These are phyloP conservation scores for Tylopilus sp. DNA, from an alignment of 768 basidiomycete species.

Conservation along the genomic window DNA sequence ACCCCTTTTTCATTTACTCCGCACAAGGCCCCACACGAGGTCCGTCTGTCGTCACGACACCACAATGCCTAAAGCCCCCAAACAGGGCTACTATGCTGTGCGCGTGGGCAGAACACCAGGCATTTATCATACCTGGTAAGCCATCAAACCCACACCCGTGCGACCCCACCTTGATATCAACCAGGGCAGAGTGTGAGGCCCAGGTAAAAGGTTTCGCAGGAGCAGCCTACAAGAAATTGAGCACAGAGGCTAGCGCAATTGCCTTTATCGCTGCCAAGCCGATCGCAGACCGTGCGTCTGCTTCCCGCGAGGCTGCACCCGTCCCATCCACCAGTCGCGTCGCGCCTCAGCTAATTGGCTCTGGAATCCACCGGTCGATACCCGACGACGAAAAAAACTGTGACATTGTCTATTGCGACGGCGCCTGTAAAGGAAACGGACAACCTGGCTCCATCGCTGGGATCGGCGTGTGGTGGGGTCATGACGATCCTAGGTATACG, in stretches of 20 bases:
- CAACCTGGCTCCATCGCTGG: conserved; percentile 65
- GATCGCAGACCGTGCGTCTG: conserved; percentile 4
- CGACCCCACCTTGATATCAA: conserved; percentile 16
- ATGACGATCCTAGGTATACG: conserved; percentile 52
- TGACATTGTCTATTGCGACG: conserved; percentile 78
- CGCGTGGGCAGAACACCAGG: conserved; percentile 59
- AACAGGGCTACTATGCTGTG: conserved; percentile 71
- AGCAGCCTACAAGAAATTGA: conserved; percentile 69
- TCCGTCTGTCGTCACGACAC: neutral
- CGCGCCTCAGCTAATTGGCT: neutral
- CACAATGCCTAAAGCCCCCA: conserved; percentile 37
- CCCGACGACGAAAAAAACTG: conserved; percentile 28
- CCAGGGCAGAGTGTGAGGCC: conserved; percentile 67
- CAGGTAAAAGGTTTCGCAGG: conserved; percentile 65
- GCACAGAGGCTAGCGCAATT: conserved; percentile 51
- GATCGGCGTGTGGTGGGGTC: conserved; percentile 88
- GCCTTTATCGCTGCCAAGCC: conserved; percentile 45
- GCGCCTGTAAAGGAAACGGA: conserved; percentile 85
- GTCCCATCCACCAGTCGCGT: conserved; percentile 29
- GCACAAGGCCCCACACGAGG: neutral
- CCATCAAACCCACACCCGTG: conserved; percentile 29
- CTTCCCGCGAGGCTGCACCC: conserved; percentile 5
- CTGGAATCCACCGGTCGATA: neutral
- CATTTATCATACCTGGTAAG: conserved; percentile 69
- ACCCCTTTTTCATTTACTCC: neutral